Evolutionary conservation across 441 rosid genomes (phyloP), one percentile per base, ranked within the genome.

Genomic region (Erodium texanum): DNA sequence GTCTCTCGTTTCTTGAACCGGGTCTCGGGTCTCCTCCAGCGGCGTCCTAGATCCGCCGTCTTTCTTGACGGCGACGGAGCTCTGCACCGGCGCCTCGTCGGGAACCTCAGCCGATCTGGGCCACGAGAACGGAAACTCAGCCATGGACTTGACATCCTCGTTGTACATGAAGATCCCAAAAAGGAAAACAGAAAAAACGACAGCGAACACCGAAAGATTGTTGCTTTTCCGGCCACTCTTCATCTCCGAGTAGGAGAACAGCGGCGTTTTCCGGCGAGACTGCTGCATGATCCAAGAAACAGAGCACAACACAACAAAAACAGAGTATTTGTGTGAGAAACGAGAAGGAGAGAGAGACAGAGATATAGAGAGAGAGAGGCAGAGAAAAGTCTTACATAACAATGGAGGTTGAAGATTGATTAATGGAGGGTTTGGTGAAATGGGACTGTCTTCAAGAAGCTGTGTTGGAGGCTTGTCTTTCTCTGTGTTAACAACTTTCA

Each of bases 141-240:
- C 96, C 0, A 89, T 86, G 48, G 97, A 90, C 68, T 88, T 93
- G 65, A 89, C 90, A 69, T 90, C 89, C 73, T 93, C 98, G 59
- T 89, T 90, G 78, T 93, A 93, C 86, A 93, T 87, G 85, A 93
- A 90, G 62, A 89, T 79, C 27, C 93, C 96, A 24, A 93, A 90
- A 48, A 93, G 81, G 41, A 91, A 82, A 0, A 89, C 73, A 7
- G 96, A 85, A 77, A 84, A 85, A 38, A 86, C 92, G 3, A 90
- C 88, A 29, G 82, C 87, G 65, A 86, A 90, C 10, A 89, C 76
- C 0, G 97, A 85, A 65, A 93, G 85, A 58, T 87, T 89, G 81
- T 71, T 83, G 80, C 73, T 82, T 68, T 89, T 90, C 64, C 85
- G 73, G 67, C 67, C 71, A 6, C 71, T 66, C 86, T 93, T 93